These are phyloP conservation scores for Zoysia matrella DNA, from an alignment of 202 grass and related monocot species.

Conservation along the genomic window DNA sequence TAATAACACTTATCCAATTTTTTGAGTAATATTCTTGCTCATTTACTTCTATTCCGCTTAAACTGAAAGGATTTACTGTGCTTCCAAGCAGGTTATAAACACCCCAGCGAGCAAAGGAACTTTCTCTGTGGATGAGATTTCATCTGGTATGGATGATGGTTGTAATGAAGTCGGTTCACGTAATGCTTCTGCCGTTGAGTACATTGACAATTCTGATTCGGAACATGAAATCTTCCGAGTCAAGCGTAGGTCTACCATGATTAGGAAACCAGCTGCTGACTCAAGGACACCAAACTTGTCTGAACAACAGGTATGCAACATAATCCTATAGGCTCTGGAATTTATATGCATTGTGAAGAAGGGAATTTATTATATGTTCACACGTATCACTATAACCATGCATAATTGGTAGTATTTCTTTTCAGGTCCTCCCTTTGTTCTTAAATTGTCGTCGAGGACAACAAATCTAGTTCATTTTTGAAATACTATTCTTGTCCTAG, in stretches of 20 bases:
- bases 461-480: too few relatives aligned
- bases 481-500: too few relatives aligned
- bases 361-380: not conserved
- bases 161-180: slow-evolving; percentile 47
- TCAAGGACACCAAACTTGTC: slow-evolving; percentile 41
- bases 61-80: slow-evolving; percentile 21
- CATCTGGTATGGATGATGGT: slow-evolving; percentile 40
- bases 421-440: too few relatives aligned
- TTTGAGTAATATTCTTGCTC: not conserved
- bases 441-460: too few relatives aligned
- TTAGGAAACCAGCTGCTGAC: slow-evolving; percentile 51
- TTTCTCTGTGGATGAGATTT: slow-evolving; percentile 38
- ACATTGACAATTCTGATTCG: slow-evolving; percentile 81
- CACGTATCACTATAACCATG: not conserved
- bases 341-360: not conserved
- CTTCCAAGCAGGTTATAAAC: slow-evolving; percentile 13
- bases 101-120: slow-evolving; percentile 28
- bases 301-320: slow-evolving; percentile 70
- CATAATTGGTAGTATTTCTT: too few relatives aligned
- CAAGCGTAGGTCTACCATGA: slow-evolving; percentile 66
- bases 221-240: slow-evolving; percentile 34
- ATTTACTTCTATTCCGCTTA: not conserved
- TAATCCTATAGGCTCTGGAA: slow-evolving; percentile 5
- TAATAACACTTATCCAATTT: not conserved
- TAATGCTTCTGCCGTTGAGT: slow-evolving; percentile 51